Conservation (phyloP, 495 filamentous ascomycete species). For the Penicillium chermesinum region DNA sequence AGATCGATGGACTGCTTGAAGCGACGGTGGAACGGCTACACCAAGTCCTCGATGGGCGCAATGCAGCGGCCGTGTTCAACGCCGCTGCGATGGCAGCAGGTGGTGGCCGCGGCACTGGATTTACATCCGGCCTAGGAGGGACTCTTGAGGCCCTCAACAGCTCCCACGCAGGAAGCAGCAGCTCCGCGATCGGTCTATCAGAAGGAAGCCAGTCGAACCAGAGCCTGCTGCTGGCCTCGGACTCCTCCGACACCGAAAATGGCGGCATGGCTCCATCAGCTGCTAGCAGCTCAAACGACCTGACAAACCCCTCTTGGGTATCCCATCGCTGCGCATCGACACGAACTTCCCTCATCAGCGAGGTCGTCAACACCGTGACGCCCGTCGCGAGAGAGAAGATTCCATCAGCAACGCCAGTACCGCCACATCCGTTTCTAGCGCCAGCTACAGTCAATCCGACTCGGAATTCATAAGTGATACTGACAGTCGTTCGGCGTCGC, state of each 20-base stretch:
- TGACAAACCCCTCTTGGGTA: constrained; percentile 27
- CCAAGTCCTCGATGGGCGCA: constrained; percentile 81
- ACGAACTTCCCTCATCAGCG: constrained; percentile 31
- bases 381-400: constrained; percentile 36
- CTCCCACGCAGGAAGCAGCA: constrained; percentile 22
- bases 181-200: constrained; percentile 10
- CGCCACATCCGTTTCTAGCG: constrained; percentile 37
- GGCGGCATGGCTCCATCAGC: constrained; percentile 30
- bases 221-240: constrained; percentile 30
- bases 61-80: constrained; percentile 96
- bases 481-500: constrained; percentile 18
- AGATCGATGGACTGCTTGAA: constrained; percentile 86
- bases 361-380: constrained; percentile 12
- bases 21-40: constrained; percentile 89
- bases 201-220: constrained; percentile 25
- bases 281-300: constrained; percentile 30
- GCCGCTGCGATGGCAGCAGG: constrained; percentile 97
- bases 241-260: constrained; percentile 45
- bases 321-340: constrained; percentile 43
- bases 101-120: constrained; percentile 67
- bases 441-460: constrained; percentile 41
- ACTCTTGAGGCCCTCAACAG: constrained; percentile 43
- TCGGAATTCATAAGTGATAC: constrained; percentile 32
- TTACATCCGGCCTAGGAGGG: constrained; percentile 38
- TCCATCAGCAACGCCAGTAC: constrained; percentile 41